phyloP scores from a whole-genome alignment of 805 yeast genomes.

The Suhomyces prunicola region DNA sequence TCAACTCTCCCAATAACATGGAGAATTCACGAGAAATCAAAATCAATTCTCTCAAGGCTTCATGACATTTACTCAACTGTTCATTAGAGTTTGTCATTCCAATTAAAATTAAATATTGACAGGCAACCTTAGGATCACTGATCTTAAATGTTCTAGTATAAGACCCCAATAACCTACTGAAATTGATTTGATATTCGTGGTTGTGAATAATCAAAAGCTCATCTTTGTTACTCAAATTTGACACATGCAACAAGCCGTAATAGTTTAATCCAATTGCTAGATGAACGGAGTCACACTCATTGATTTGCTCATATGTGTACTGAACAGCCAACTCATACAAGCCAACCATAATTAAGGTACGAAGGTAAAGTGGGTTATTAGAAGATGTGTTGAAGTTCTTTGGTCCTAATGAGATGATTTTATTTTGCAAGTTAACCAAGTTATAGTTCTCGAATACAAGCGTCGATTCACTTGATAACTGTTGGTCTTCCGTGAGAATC shows the following conservation, averaged over 20 bases:
- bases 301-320: conserved; percentile 52
- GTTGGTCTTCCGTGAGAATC: conserved; percentile 55
- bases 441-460: conserved; percentile 70
- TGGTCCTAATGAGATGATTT: conserved; percentile 69
- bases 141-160: conserved; percentile 80
- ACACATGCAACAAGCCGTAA: conserved; percentile 61
- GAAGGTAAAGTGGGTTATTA: conserved; percentile 69
- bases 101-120: conserved; percentile 78
- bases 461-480: conserved; percentile 31
- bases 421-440: conserved; percentile 68
- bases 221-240: conserved; percentile 28
- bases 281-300: conserved; percentile 86
- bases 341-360: conserved; percentile 71
- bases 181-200: conserved; percentile 38
- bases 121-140: conserved; percentile 86
- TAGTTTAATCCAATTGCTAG: conserved; percentile 77
- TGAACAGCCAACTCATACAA: conserved; percentile 77
- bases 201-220: conserved; percentile 36
- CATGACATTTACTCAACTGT: conserved; percentile 62
- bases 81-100: conserved; percentile 45
- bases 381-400: conserved; percentile 63
- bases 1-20: conserved; percentile 77
- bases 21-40: conserved; percentile 83
- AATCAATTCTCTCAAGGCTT: conserved; percentile 78
- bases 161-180: conserved; percentile 68